Percentiles rank a stretch among this genome's conserved stretches.
These are phyloP conservation scores for Trypethelium eluteriae DNA, from an alignment of 495 filamentous ascomycete species.

Conservation along the genomic window DNA sequence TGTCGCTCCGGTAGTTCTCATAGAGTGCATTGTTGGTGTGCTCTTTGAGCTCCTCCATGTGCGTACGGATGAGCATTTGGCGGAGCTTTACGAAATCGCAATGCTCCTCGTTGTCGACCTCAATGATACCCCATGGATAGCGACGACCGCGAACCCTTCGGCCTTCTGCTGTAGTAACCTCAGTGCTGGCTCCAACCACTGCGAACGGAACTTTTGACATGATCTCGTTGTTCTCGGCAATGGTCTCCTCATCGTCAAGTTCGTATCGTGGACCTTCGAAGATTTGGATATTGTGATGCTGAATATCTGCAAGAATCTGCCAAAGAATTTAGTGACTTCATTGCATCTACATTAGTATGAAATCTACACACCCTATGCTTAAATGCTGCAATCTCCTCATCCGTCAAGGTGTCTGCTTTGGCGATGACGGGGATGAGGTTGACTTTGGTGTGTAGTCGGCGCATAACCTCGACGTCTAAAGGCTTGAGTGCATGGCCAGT, in stretches of 20 bases:
- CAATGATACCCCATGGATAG: slow-evolving; percentile 98
- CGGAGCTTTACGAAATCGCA: slow-evolving; percentile 99
- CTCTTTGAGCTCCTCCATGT: slow-evolving; percentile 99
- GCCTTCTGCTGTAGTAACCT: slow-evolving; percentile 83
- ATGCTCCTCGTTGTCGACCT: slow-evolving; percentile 99
- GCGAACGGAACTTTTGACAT: slow-evolving; percentile 99
- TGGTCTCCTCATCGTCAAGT: slow-evolving; percentile 97
- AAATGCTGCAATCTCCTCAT: slow-evolving; percentile 88
- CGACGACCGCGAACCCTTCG: slow-evolving; percentile 91
- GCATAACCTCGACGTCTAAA: slow-evolving; percentile 98
- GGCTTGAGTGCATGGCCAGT: slow-evolving; percentile 99
- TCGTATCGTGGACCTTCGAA: slow-evolving; percentile 98
- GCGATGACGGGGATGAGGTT: slow-evolving; percentile 99
- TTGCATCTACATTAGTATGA: background rate
- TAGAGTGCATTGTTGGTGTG: slow-evolving; percentile 98
- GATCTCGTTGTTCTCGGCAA: slow-evolving; percentile 99
- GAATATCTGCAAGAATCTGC: slow-evolving; percentile 94
- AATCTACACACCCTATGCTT: slow-evolving; percentile 74
- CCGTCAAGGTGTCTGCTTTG: slow-evolving; percentile 95
- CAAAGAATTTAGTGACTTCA: slow-evolving; percentile 21
- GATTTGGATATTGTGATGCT: slow-evolving; percentile 93
- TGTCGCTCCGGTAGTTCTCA: slow-evolving; percentile 99
- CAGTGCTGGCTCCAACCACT: slow-evolving; percentile 90
- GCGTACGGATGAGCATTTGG: slow-evolving; percentile 98
- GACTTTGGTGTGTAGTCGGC: slow-evolving; percentile 98